Evolutionary conservation across 768 basidiomycete species (phyloP).

Genomic region (Chiua virens): DNA sequence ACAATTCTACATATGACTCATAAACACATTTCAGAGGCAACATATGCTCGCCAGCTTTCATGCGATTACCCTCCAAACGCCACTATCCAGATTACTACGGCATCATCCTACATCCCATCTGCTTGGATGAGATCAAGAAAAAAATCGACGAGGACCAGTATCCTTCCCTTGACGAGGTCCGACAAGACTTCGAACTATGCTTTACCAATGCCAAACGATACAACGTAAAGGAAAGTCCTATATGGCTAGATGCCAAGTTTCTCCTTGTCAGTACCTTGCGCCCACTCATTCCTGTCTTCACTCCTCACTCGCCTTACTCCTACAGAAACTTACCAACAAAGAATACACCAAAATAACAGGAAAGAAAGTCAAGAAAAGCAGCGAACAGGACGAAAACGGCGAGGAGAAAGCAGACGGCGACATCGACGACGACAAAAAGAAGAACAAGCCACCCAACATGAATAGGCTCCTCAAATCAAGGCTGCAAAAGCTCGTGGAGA

Average conservation of each 20-base stretch:
- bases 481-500: slow-evolving; percentile 71
- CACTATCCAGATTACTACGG: slow-evolving; percentile 86
- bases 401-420: slow-evolving; percentile 43
- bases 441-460: slow-evolving; percentile 60
- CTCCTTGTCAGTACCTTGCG: slow-evolving; percentile 57
- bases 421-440: slow-evolving; percentile 45
- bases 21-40: slow-evolving; percentile 53
- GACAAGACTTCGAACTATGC: slow-evolving; percentile 71
- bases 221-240: slow-evolving; percentile 75
- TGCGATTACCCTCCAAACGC: slow-evolving; percentile 68
- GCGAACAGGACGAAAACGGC: slow-evolving; percentile 40
- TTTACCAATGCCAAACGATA: slow-evolving; percentile 83
- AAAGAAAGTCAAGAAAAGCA: slow-evolving; percentile 38
- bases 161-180: slow-evolving; percentile 61
- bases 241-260: slow-evolving; percentile 81
- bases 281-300: background rate
- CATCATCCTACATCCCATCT: slow-evolving; percentile 78
- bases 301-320: background rate
- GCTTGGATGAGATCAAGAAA: slow-evolving; percentile 86
- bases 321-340: slow-evolving; percentile 47
- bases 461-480: slow-evolving; percentile 64
- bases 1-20: slow-evolving; percentile 33
- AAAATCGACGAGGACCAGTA: slow-evolving; percentile 64
- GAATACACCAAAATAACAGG: slow-evolving; percentile 49
- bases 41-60: slow-evolving; percentile 61